phyloP scores from a whole-genome alignment of 2,329 filamentous ascomycete species.

The Graphilbum fragrans region DNA sequence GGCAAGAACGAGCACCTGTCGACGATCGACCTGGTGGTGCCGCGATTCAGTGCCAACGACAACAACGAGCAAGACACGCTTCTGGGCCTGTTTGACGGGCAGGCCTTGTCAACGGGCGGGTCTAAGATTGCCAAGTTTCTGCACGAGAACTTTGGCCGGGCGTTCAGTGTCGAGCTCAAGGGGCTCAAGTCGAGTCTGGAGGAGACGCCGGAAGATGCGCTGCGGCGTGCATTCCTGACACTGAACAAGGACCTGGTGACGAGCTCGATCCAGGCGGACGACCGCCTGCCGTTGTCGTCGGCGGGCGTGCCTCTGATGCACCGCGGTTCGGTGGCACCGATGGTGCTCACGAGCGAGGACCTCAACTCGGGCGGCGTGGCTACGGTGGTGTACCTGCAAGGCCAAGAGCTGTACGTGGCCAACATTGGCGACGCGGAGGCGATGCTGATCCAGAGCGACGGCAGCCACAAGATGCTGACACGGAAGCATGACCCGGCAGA shows the following conservation, averaged over 20 bases:
- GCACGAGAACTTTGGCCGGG: conserved; percentile 86
- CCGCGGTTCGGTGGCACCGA: conserved; percentile 53
- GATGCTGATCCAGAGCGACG: conserved; percentile 86
- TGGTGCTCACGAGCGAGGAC: conserved; percentile 79
- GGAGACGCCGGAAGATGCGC: conserved; percentile 71
- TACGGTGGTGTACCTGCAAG: conserved; percentile 80
- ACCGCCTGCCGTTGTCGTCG: conserved; percentile 5
- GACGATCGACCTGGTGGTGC: conserved; percentile 89
- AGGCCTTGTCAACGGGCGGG: conserved; percentile 75
- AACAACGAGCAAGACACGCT: conserved; percentile 74
- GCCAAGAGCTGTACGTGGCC: conserved; percentile 83
- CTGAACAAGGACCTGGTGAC: conserved; percentile 92
- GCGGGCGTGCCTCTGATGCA: conserved; percentile 37
- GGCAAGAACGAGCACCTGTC: conserved; percentile 91
- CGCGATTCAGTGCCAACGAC: conserved; percentile 57
- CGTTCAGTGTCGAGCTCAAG: conserved; percentile 74
- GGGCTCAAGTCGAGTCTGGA: conserved; percentile 49
- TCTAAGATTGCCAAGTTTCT: conserved; percentile 94
- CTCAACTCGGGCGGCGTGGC: conserved; percentile 83
- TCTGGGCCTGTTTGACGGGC: conserved; percentile 91
- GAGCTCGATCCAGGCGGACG: conserved; percentile 62
- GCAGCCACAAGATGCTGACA: conserved; percentile 71
- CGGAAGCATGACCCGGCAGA: conserved; percentile 90
- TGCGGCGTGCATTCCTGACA: conserved; percentile 74
- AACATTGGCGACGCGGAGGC: conserved; percentile 94